These are phyloP conservation scores for Pyrenophora seminiperda DNA, from an alignment of 2,329 filamentous ascomycete genomes.

Conservation along the genomic window DNA sequence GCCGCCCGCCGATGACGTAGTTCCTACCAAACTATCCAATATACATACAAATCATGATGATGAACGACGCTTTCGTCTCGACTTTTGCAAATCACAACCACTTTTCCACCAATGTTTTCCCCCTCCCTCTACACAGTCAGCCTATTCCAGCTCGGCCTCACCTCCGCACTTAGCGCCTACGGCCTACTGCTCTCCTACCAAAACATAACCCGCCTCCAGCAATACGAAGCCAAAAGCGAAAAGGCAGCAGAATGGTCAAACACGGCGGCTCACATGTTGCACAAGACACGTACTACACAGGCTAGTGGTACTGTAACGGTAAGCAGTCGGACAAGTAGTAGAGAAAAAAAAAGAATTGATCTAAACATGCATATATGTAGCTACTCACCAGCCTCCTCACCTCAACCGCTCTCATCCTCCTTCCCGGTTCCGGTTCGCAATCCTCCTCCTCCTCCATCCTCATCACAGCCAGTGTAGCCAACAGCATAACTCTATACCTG, in stretches of 20 bases:
- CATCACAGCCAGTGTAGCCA: constrained; percentile 15
- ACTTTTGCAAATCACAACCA: too few species aligned
- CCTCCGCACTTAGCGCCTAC: constrained; percentile 35
- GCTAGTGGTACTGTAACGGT: constrained; percentile 41
- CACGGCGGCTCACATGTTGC: constrained; percentile 39
- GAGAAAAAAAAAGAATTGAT: background rate
- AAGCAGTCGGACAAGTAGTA: constrained; percentile 1
- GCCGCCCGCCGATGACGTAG: too few species aligned
- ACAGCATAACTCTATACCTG: constrained; percentile 17
- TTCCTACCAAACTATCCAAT: background rate
- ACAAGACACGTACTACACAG: constrained; percentile 46
- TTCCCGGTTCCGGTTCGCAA: constrained; percentile 11
- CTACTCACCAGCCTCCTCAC: constrained; percentile 20
- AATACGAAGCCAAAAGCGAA: constrained; percentile 44
- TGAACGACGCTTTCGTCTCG: too few species aligned
- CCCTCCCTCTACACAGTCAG: constrained; percentile 1
- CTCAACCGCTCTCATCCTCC: constrained; percentile 23
- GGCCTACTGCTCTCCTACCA: constrained; percentile 41
- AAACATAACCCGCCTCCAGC: constrained; percentile 44
- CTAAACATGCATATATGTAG: background rate
- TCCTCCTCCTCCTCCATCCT: constrained; percentile 13
- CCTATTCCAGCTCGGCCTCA: constrained; percentile 22
- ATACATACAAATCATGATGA: background rate
- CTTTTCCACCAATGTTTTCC: background rate
- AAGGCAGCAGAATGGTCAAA: constrained; percentile 47